Evolutionary conservation across 2,329 filamentous ascomycete species (phyloP).

Genomic region (Metarhizium anisopliae): DNA sequence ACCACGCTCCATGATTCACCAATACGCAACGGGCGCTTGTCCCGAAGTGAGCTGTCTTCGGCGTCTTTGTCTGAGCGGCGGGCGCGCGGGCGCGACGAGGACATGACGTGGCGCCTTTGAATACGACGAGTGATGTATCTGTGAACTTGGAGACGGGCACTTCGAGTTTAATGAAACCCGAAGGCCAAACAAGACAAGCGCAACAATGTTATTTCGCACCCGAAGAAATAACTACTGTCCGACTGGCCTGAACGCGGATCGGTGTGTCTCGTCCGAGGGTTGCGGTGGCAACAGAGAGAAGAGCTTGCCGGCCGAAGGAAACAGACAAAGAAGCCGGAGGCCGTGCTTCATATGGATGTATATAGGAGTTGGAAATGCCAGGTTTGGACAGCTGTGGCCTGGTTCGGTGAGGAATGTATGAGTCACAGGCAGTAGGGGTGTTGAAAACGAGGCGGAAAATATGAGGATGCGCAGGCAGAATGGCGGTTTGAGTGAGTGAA

Average conservation of each 20-base stretch:
- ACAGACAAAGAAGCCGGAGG: not conserved
- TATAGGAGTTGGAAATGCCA: not conserved
- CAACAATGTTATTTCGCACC: not conserved
- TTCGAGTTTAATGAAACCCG: not conserved
- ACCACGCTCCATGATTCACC: conserved; percentile 54
- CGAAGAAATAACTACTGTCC: too few species aligned
- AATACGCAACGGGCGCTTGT: conserved; percentile 27
- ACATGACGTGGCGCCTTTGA: not conserved
- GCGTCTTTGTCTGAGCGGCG: not conserved
- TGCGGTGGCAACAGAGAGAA: not conserved
- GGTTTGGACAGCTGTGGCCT: not conserved
- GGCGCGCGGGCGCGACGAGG: not conserved
- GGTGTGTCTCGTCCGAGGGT: not conserved
- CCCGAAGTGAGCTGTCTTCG: conserved; percentile 6
- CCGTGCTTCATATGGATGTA: not conserved
- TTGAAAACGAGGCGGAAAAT: not conserved
- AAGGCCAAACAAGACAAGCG: not conserved
- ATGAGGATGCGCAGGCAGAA: not conserved
- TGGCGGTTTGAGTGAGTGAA: not conserved
- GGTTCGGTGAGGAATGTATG: not conserved
- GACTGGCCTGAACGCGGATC: not conserved
- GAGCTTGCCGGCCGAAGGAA: not conserved
- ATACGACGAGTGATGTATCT: not conserved
- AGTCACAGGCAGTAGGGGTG: not conserved
- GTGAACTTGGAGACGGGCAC: not conserved